A percentile compares a stretch with the other conserved stretches of the same genome.
phyloP scores from a whole-genome alignment of 2,329 filamentous ascomycete genomes.

The Byssothecium circinans region DNA sequence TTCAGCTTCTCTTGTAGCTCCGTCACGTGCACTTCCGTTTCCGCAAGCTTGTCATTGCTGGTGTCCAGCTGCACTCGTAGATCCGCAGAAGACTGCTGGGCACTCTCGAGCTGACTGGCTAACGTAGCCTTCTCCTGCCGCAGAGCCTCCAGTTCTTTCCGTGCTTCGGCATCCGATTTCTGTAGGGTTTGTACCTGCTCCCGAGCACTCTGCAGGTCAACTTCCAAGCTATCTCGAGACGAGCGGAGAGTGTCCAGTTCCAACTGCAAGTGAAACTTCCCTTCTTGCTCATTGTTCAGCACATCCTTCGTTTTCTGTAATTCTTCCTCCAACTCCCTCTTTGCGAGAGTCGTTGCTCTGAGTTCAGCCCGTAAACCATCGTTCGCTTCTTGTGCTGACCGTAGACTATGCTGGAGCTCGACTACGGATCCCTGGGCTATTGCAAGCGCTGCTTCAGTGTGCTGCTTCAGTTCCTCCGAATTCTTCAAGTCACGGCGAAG shows the following conservation, averaged over 20 bases:
- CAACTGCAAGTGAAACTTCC: constrained; percentile 18
- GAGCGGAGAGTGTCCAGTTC: constrained; percentile 25
- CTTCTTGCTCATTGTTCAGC: constrained; percentile 14
- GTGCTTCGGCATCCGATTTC: constrained; percentile 15
- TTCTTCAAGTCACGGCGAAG: constrained; percentile 29
- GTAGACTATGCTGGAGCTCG: constrained; percentile 18
- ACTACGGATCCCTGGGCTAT: constrained; percentile 17
- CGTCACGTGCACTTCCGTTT: constrained; percentile 22
- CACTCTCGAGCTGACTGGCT: constrained; percentile 20
- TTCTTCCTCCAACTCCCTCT: constrained; percentile 24
- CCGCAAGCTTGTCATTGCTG: constrained; percentile 25
- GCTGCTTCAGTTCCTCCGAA: constrained; percentile 21
- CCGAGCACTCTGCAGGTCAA: constrained; percentile 24
- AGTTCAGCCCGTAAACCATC: constrained; percentile 25
- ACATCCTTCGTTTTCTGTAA: constrained; percentile 15
- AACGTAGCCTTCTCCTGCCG: constrained; percentile 21
- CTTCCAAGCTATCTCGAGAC: constrained; percentile 18
- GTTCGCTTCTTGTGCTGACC: constrained; percentile 16
- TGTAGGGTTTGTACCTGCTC: constrained; percentile 23
- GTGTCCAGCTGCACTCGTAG: constrained; percentile 24
- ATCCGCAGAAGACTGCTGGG: constrained; percentile 20
- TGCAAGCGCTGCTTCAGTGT: constrained; percentile 26
- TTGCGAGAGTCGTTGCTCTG: constrained; percentile 17
- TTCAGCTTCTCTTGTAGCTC: constrained; percentile 25
- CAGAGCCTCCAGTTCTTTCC: constrained; percentile 23